phyloP scores from a whole-genome alignment of 306 rosid species.

The Malus sylvestris region DNA sequence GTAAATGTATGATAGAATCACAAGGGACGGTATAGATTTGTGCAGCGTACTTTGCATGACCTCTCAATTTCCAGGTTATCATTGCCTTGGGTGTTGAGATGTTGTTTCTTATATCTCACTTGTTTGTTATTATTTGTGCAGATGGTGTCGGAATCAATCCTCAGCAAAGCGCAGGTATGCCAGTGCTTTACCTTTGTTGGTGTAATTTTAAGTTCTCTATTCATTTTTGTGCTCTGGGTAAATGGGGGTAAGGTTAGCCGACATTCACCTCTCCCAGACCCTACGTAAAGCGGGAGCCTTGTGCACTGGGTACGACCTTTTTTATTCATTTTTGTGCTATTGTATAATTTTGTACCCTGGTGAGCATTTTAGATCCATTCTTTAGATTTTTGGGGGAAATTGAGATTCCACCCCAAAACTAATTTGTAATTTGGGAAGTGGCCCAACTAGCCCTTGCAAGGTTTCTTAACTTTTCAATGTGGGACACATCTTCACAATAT shows the following conservation, averaged over 20 bases:
- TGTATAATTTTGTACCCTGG: background rate
- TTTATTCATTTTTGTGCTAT: background rate
- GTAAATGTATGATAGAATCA: background rate
- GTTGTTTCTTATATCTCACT: background rate
- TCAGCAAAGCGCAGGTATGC: constrained; percentile 94
- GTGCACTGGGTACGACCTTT: too few species aligned
- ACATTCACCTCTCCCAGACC: too few species aligned
- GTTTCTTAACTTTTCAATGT: too few species aligned
- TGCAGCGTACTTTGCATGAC: background rate
- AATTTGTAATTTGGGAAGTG: too few species aligned
- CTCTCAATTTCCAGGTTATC: background rate
- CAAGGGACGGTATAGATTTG: background rate
- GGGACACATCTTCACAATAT: too few species aligned
- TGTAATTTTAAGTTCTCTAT: background rate
- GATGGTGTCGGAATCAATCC: constrained; percentile 98
- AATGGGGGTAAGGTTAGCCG: too few species aligned
- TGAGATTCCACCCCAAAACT: too few species aligned
- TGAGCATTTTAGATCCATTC: background rate
- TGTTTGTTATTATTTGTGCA: constrained; percentile 33
- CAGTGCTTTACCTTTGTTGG: constrained; percentile 1
- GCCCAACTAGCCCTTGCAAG: too few species aligned
- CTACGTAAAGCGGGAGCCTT: too few species aligned
- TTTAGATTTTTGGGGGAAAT: too few species aligned
- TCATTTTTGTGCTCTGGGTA: background rate
- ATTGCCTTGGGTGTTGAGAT: background rate